Evolutionary conservation across 2,329 filamentous ascomycete species (phyloP).

Genomic region (Trichoderma harzianum): DNA sequence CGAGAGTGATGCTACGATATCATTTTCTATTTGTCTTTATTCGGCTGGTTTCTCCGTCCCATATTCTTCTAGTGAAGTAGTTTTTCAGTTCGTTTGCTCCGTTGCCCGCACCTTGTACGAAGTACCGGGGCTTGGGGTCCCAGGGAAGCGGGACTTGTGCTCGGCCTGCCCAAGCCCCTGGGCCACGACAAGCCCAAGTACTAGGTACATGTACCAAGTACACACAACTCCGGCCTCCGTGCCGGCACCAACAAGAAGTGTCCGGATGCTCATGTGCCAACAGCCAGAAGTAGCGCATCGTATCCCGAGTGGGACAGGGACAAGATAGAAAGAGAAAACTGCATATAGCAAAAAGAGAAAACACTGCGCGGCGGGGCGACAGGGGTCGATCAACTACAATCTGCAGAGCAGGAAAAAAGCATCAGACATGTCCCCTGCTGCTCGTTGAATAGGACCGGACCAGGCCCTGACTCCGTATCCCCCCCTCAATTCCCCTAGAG

Average conservation of each 20-base stretch:
- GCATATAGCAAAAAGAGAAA: background rate
- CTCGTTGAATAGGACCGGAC: background rate
- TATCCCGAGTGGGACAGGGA: background rate
- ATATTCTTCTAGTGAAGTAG: background rate
- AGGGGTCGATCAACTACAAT: background rate
- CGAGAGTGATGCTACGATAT: background rate
- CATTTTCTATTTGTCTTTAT: background rate
- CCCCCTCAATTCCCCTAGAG: background rate
- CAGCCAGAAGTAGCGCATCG: background rate
- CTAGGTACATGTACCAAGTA: background rate
- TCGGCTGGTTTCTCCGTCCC: background rate
- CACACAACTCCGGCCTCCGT: background rate
- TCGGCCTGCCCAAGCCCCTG: background rate
- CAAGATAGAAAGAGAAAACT: background rate
- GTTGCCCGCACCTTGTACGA: background rate
- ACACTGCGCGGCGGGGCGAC: background rate
- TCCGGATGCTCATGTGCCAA: background rate
- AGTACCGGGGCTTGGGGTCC: background rate
- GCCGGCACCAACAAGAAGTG: background rate
- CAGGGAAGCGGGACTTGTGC: background rate
- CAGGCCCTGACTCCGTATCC: background rate
- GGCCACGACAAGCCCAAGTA: background rate
- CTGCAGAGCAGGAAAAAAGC: background rate
- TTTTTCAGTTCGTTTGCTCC: background rate
- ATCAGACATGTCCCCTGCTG: background rate